Base-by-base conservation (phyloP, 2,329 filamentous ascomycete species). In the Whalleya microplaca region DNA sequence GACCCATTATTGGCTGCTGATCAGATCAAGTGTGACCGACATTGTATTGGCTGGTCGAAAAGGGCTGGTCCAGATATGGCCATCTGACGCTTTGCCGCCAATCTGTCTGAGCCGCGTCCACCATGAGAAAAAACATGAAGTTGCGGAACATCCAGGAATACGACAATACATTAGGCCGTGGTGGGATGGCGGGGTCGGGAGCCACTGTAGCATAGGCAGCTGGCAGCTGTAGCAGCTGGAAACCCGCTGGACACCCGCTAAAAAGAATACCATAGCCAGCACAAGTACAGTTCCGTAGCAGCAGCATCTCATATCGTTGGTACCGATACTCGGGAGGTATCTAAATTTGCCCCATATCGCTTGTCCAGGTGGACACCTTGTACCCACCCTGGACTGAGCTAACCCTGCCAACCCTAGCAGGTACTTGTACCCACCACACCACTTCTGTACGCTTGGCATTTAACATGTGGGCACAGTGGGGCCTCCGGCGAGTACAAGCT, bases 51-150 rank as follows among this genome's bases (percentile, higher is more conserved):
- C 23, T 61, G 58, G 56, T 55, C 56, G 59, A 61, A 57, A 47
- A 40, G 43, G 21, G 32, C 43, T 53, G 51, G 53, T 48, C 49
- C 51, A 56, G 51, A 42, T 56, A 52, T 40, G 58, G 48, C 60
- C 62, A 61, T 64, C 62, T 64, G 58, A 63, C 56, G 58, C 55
- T 55, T 49, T 59, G 58, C 58, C 63, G 63, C 56, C 62, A 58
- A 53, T 53, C 29, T 56, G 48, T 58, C 58, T 59, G 54, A 64
- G 57, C 56, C 58, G 56, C 55, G 55, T 51, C 51, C 44, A 40
- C 41, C 48, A 53, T 27, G 46, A 47, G 14, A 53, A 59, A n/a
- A n/a, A n/a, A n/a, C n/a, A n/a, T n/a, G 45, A 52, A 46, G 53
- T 59, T 43, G 40, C 53, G 53, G 53, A 61, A 61, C 58, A 48